Evolutionary conservation across 495 filamentous ascomycete species (phyloP).

Genomic region (Stereocaulon alpinum): DNA sequence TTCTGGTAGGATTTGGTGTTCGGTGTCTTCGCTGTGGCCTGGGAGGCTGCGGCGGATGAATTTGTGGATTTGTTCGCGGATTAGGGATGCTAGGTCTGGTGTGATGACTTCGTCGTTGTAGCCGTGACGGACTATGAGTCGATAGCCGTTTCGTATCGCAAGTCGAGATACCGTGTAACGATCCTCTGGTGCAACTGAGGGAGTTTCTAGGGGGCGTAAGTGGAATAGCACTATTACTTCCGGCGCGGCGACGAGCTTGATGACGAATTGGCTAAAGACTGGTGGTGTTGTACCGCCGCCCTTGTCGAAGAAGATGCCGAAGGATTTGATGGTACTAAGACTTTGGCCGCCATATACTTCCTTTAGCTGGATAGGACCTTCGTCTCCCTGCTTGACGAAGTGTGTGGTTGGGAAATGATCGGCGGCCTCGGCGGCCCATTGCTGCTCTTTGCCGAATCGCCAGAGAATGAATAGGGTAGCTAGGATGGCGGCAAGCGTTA

Average conservation of each 20-base stretch:
- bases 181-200: conserved; percentile 33
- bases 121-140: conserved; percentile 55
- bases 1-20: not conserved
- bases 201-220: conserved; percentile 41
- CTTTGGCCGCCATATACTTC: conserved; percentile 35
- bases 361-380: conserved; percentile 23
- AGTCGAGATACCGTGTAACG: conserved; percentile 36
- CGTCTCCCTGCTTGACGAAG: conserved; percentile 20
- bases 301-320: conserved; percentile 59
- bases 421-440: conserved; percentile 55
- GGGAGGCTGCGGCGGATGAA: conserved; percentile 31
- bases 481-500: conserved; percentile 47
- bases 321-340: conserved; percentile 38
- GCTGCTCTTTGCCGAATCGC: conserved; percentile 63
- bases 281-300: conserved; percentile 40
- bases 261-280: conserved; percentile 54
- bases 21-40: not conserved
- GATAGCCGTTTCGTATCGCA: conserved; percentile 49
- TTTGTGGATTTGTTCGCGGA: conserved; percentile 48
- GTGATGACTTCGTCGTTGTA: conserved; percentile 60
- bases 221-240: conserved; percentile 53
- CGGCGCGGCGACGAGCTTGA: conserved; percentile 46
- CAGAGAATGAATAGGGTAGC: conserved; percentile 52
- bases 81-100: conserved; percentile 45
- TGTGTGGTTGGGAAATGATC: conserved; percentile 44